phyloP scores from a whole-genome alignment of 352 stramenopile genomes.

The Thraustochytrium sp. region DNA sequence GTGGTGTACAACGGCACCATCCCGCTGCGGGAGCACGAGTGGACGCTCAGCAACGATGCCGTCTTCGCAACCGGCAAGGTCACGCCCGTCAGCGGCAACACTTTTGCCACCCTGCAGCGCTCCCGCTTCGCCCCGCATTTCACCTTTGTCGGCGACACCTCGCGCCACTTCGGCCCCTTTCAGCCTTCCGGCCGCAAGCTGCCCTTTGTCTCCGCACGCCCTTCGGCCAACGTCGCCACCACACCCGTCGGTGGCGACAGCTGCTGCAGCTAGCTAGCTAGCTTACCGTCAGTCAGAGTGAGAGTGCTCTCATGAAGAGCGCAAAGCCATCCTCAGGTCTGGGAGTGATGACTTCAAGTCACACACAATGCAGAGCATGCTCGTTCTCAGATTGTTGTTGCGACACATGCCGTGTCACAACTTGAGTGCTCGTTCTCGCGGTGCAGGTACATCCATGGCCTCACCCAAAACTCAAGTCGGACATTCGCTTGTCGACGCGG shows the following conservation, averaged over 20 bases:
- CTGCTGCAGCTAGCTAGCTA: background rate
- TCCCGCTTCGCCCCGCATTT: conserved; percentile 73
- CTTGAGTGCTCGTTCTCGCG: too few relatives aligned
- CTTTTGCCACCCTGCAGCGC: conserved; percentile 65
- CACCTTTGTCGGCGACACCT: conserved; percentile 70
- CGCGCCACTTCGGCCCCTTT: conserved; percentile 73
- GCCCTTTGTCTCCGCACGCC: background rate
- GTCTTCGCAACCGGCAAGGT: conserved; percentile 67
- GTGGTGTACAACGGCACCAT: conserved; percentile 84
- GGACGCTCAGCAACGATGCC: conserved; percentile 67
- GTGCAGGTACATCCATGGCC: too few relatives aligned
- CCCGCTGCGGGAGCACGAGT: conserved; percentile 58
- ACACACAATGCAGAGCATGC: too few relatives aligned
- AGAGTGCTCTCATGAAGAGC: too few relatives aligned
- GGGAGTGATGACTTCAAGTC: too few relatives aligned
- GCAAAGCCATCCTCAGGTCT: too few relatives aligned
- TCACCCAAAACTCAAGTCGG: too few relatives aligned
- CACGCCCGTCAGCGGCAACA: conserved; percentile 75
- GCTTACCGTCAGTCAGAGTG: too few relatives aligned
- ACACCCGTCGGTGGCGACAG: background rate
- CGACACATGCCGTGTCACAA: too few relatives aligned
- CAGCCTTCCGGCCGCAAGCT: conserved; percentile 52
- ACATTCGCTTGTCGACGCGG: too few relatives aligned
- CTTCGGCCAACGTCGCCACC: background rate
- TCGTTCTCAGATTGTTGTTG: too few relatives aligned